These are phyloP conservation scores for Candida ortonii DNA, from an alignment of 805 yeast genomes.

Conservation along the genomic window DNA sequence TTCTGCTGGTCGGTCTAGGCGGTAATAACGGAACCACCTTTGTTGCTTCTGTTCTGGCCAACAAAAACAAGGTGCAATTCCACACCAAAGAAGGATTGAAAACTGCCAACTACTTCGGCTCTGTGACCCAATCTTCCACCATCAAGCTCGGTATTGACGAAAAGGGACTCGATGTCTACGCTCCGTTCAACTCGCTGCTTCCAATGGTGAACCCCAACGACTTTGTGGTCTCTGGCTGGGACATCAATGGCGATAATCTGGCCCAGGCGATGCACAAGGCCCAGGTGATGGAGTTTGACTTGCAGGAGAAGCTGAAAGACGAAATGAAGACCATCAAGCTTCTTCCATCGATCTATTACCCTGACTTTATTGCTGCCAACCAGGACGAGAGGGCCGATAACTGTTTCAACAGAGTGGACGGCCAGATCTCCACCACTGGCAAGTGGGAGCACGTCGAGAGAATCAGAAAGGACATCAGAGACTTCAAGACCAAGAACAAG, in stretches of 20 bases:
- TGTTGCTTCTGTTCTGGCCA: conserved; percentile 80
- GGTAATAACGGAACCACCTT: conserved; percentile 96
- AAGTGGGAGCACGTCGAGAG: conserved; percentile 90
- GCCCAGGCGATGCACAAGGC: conserved; percentile 81
- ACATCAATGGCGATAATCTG: conserved; percentile 70
- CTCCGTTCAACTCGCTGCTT: conserved; percentile 84
- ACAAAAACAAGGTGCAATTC: conserved; percentile 73
- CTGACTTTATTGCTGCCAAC: conserved; percentile 94
- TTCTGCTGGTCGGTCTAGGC: conserved; percentile 90
- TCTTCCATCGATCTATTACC: conserved; percentile 84
- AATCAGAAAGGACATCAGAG: conserved; percentile 77
- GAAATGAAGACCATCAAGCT: conserved; percentile 64
- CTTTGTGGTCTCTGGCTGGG: conserved; percentile 92
- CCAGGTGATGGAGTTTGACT: conserved; percentile 78
- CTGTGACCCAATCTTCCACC: conserved; percentile 91
- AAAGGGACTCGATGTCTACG: conserved; percentile 81
- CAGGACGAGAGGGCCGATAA: conserved; percentile 92
- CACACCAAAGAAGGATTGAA: conserved; percentile 77
- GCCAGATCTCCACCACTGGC: conserved; percentile 50
- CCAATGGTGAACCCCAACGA: conserved; percentile 92
- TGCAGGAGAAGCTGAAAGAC: conserved; percentile 71
- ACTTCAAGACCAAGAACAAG: conserved; percentile 66
- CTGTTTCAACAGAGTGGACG: conserved; percentile 58
- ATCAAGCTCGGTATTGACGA: conserved; percentile 84
- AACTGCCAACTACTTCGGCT: conserved; percentile 80